Percentiles rank a stretch among this genome's conserved stretches.
These are phyloP conservation scores for Aegle marmelos DNA, from an alignment of 345 rosid species.

Conservation along the genomic window DNA sequence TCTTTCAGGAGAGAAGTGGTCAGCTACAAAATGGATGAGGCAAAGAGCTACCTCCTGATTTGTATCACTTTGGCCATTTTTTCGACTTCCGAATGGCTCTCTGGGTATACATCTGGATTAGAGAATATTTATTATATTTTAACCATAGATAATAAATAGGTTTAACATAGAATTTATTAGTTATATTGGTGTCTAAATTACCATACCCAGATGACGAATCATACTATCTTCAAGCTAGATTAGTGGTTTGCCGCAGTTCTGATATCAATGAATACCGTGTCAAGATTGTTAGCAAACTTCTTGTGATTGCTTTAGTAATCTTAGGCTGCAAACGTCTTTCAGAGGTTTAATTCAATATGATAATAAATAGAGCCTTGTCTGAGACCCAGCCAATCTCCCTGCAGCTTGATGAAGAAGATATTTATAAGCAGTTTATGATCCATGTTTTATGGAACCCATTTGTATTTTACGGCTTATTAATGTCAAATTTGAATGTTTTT, in stretches of 20 bases:
- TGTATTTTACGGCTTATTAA: too few species aligned
- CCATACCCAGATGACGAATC: background rate
- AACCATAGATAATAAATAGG: background rate
- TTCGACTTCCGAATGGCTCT: background rate
- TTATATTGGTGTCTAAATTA: background rate
- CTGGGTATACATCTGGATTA: slow-evolving; percentile 1
- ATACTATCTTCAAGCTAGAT: background rate
- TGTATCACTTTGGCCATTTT: background rate
- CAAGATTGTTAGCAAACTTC: background rate
- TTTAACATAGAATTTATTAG: background rate
- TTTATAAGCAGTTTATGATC: too few species aligned
- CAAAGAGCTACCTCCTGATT: slow-evolving; percentile 53
- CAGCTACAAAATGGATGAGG: slow-evolving; percentile 98
- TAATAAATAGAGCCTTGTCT: too few species aligned
- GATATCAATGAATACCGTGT: too few species aligned
- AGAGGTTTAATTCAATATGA: background rate
- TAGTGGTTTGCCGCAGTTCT: too few species aligned
- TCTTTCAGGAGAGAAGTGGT: slow-evolving; percentile 86
- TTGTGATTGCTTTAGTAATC: background rate
- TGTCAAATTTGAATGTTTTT: too few species aligned
- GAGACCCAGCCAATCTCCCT: too few species aligned
- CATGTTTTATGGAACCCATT: too few species aligned
- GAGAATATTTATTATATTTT: background rate
- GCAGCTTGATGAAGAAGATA: too few species aligned
- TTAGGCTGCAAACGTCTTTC: background rate